A percentile compares a stretch with the other conserved stretches of the same genome.
Evolutionary conservation across 75 land plant species (phyloP).

Genomic region (Pseudotsuga menziesii): DNA sequence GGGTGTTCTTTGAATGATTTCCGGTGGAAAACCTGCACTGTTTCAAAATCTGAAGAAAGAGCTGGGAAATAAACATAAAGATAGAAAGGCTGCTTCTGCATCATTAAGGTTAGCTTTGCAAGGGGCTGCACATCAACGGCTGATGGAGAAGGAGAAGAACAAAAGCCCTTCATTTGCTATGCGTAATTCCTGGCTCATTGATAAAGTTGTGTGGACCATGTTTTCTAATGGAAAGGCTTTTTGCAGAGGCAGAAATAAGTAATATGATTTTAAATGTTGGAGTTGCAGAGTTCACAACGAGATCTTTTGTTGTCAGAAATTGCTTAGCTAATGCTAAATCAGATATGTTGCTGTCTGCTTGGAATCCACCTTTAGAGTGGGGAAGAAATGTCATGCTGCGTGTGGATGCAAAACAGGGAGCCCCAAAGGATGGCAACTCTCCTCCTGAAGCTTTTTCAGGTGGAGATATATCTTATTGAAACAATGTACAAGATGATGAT

Average conservation of each 20-base stretch:
- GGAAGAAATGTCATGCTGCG: conserved; percentile 20
- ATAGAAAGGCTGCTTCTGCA: conserved; percentile 61
- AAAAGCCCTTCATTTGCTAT: conserved; percentile 96
- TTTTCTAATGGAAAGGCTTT: conserved; percentile 90
- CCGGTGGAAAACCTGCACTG: conserved; percentile 50
- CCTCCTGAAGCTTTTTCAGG: too few species aligned
- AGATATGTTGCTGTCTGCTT: conserved; percentile 80
- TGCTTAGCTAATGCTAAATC: conserved; percentile 84
- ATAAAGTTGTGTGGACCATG: conserved; percentile 95
- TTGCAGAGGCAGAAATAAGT: conserved; percentile 95
- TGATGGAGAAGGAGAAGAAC: conserved; percentile 94
- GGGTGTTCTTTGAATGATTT: conserved; percentile 67
- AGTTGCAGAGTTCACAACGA: conserved; percentile 77
- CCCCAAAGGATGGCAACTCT: too few species aligned
- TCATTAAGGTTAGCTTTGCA: conserved; percentile 74
- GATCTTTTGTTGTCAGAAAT: conserved; percentile 88
- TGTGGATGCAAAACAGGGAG: too few species aligned
- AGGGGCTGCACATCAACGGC: conserved; percentile 80
- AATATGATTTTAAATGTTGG: conserved; percentile 97
- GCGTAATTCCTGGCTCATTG: conserved; percentile 89
- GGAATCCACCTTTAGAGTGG: conserved; percentile 98
- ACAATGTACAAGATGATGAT: too few species aligned
- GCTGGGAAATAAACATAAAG: conserved; percentile 42
- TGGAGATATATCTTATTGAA: conserved; percentile 49
- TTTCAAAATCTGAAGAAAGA: conserved; percentile 63